These are phyloP conservation scores for Neospora caninum DNA, from an alignment of 169 alveolate species.

Conservation along the genomic window DNA sequence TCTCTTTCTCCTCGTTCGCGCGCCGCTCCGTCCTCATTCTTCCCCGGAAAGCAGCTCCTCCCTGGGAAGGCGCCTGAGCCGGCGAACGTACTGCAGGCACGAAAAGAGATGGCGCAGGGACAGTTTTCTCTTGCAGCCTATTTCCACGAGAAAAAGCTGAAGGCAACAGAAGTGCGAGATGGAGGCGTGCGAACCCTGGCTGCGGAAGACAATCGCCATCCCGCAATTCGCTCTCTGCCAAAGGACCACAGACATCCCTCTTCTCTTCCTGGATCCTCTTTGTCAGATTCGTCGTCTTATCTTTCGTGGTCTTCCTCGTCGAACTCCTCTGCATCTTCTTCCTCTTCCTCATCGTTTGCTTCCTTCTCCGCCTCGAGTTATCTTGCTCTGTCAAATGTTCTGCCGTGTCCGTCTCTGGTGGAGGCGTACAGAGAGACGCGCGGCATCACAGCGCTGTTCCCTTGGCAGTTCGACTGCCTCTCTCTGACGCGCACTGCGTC, in stretches of 20 bases:
- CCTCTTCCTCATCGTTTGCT: background rate
- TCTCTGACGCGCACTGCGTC: conserved; percentile 49
- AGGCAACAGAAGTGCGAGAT: too few species aligned
- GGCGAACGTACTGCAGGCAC: too few species aligned
- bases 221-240: too few species aligned
- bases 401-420: conserved; percentile 29
- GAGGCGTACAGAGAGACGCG: conserved; percentile 15
- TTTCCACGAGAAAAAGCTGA: too few species aligned
- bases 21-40: too few species aligned
- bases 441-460: conserved; percentile 43
- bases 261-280: background rate
- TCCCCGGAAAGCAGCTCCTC: too few species aligned
- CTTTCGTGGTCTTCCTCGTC: background rate
- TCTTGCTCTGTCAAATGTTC: conserved; percentile 2
- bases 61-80: too few species aligned
- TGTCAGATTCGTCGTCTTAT: background rate
- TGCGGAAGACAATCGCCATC: too few species aligned
- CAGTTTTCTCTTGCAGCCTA: too few species aligned
- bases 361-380: background rate
- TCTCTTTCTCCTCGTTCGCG: too few species aligned
- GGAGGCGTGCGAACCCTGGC: too few species aligned
- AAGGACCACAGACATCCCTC: background rate
- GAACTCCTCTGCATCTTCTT: conserved; percentile 1
- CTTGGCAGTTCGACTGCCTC: conserved; percentile 76
- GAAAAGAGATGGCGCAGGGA: too few species aligned